A percentile compares a stretch with the other conserved stretches of the same genome.
Conservation (phyloP, 1,284 basidiomycete species). For the Cutaneotrichosporon cavernicola region DNA sequence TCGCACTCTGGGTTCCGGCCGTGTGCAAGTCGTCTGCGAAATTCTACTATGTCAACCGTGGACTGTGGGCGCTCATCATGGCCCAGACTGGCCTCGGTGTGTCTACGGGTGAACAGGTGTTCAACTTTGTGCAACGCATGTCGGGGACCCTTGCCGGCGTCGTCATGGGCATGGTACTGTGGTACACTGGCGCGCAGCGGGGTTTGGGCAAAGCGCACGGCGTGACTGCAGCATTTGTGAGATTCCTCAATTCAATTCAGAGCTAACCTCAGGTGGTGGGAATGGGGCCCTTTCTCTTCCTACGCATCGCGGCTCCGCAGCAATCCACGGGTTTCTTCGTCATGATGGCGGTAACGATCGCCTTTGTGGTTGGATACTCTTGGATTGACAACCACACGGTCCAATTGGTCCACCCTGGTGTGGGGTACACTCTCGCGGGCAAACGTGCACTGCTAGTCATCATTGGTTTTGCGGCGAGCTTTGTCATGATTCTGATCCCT, state of each 20-base stretch:
- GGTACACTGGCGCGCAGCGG: conserved; percentile 58
- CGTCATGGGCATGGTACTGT: conserved; percentile 59
- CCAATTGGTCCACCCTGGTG: conserved; percentile 57
- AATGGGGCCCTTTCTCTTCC: conserved; percentile 60
- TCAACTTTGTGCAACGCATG: conserved; percentile 58
- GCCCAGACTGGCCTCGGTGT: conserved; percentile 64
- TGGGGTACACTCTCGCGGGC: conserved; percentile 61
- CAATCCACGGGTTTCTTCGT: conserved; percentile 50
- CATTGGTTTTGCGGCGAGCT: conserved; percentile 48
- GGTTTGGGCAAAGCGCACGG: conserved; percentile 63
- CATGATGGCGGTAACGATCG: conserved; percentile 49
- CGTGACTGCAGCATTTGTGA: conserved; percentile 58
- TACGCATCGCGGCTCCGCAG: conserved; percentile 58
- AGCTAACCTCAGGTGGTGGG: conserved; percentile 53
- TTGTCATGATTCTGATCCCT: conserved; percentile 50
- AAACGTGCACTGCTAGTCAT: conserved; percentile 54
- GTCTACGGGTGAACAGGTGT: conserved; percentile 64
- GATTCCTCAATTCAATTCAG: conserved; percentile 33
- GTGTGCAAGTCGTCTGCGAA: conserved; percentile 53
- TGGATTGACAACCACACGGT: conserved; percentile 62
- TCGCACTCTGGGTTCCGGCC: conserved; percentile 62
- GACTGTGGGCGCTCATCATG: conserved; percentile 67
- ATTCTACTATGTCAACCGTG: conserved; percentile 53
- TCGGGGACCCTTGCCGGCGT: conserved; percentile 57
- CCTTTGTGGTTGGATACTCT: conserved; percentile 60